Evolutionary conservation across 2,329 filamentous ascomycete genomes (phyloP).

Genomic region (Nigrograna mackinnonii): DNA sequence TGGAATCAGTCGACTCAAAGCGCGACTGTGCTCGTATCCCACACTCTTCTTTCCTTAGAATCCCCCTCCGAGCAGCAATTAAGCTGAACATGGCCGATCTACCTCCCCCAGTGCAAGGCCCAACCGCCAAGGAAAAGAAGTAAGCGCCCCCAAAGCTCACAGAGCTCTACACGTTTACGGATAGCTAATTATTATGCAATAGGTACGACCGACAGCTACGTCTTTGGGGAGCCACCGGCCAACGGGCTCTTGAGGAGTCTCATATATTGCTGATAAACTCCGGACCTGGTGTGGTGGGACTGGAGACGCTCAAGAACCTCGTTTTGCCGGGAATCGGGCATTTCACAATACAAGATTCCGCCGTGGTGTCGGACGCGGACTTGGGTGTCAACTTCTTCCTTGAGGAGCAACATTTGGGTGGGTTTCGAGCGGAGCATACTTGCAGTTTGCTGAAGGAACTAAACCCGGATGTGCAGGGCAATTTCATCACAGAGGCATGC

Average conservation of each 20-base stretch:
- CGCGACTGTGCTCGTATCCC: too few relatives aligned
- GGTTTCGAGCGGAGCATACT: slow-evolving; percentile 76
- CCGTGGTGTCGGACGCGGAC: slow-evolving; percentile 76
- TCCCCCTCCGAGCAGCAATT: background rate
- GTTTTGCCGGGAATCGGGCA: slow-evolving; percentile 88
- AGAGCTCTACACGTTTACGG: slow-evolving; percentile 7
- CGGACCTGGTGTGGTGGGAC: slow-evolving; percentile 81
- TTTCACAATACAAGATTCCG: slow-evolving; percentile 88
- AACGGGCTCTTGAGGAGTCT: slow-evolving; percentile 85
- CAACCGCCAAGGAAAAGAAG: slow-evolving; percentile 57
- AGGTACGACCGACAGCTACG: slow-evolving; percentile 91
- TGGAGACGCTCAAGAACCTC: slow-evolving; percentile 96
- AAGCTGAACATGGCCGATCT: slow-evolving; percentile 35
- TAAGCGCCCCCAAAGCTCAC: slow-evolving; percentile 10
- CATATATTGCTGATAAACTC: slow-evolving; percentile 91
- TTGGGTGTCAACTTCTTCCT: slow-evolving; percentile 97
- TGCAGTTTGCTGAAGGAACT: slow-evolving; percentile 80
- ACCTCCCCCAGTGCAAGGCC: slow-evolving; percentile 45
- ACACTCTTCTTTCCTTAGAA: background rate
- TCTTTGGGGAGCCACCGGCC: slow-evolving; percentile 91
- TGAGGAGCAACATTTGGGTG: slow-evolving; percentile 75
- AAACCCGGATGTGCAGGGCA: slow-evolving; percentile 87
- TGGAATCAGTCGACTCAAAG: background rate
- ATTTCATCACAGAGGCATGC: slow-evolving; percentile 63
- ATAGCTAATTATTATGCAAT: slow-evolving; percentile 52